Evolutionary conservation across 2,329 filamentous ascomycete genomes (phyloP).

Genomic region (Alternaria infectoria): DNA sequence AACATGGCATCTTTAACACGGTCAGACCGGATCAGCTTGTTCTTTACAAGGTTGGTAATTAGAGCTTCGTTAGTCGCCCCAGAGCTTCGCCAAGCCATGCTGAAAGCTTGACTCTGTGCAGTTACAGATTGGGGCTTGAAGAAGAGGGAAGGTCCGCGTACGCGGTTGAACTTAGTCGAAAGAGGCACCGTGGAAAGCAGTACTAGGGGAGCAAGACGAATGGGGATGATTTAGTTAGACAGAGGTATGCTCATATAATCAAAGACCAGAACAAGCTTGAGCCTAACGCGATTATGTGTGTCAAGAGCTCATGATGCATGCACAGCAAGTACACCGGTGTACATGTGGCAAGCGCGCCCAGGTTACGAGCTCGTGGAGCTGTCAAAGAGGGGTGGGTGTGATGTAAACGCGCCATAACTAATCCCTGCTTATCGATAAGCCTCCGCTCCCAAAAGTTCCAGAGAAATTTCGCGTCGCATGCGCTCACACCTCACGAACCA

Average conservation of each 20-base stretch:
- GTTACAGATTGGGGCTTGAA: background rate
- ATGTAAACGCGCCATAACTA: background rate
- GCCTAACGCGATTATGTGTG: background rate
- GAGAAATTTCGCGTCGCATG: conserved; percentile 24
- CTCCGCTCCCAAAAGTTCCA: conserved; percentile 24
- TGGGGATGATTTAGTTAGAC: conserved; percentile 10
- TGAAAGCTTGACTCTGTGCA: conserved; percentile 27
- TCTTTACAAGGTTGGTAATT: conserved; percentile 75
- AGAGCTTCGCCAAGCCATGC: conserved; percentile 90
- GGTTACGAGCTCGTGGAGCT: background rate
- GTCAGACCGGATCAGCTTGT: conserved; percentile 74
- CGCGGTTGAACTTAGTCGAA: conserved; percentile 25
- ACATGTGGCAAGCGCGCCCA: conserved; percentile 6
- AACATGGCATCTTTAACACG: conserved; percentile 82
- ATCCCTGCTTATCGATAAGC: conserved; percentile 32
- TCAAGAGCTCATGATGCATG: conserved; percentile 2
- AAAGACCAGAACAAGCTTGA: background rate
- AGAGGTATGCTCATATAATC: background rate
- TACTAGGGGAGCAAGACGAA: conserved; percentile 6
- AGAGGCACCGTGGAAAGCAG: conserved; percentile 29
- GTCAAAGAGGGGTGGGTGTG: conserved; percentile 10
- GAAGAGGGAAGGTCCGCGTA: conserved; percentile 16
- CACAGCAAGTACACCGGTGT: background rate
- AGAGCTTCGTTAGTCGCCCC: conserved; percentile 76
- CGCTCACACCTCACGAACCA: conserved; percentile 8